Base-by-base conservation (phyloP, 2,329 filamentous ascomycete genomes). In the Aspergillus vadensis region DNA sequence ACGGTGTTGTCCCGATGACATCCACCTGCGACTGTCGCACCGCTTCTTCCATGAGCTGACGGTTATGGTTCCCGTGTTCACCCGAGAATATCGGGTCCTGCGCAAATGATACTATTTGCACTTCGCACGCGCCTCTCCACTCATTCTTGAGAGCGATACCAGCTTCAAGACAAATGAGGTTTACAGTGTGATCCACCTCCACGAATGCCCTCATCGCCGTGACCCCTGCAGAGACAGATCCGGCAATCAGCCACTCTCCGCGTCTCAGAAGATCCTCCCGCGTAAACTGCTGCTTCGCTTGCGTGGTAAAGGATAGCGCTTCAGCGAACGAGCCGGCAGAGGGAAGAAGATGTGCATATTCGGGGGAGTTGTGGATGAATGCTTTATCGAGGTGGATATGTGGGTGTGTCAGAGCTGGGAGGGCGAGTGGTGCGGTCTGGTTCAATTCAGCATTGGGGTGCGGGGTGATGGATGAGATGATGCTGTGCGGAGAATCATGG, bases 41-140 rank as follows among this genome's bases (percentile, higher is more conserved):
- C 14, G 86, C 83, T 2, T 75, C 63, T 19, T 77, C 69, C 64
- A 89, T 80, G 8, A 87, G 65, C 5, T 65, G 63, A 38, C 81
- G 78, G 65, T 89, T 88, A 47, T 80, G 72, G 1, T 76, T 74
- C 15, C 83, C 84, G 19, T 79, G 69, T 48, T 82, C 78, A 2
- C 81, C 80, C 1, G 86, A 86, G 70, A 89, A 88, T 5, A 91
- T 77, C 2, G 88, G 85, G 57, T 91, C 83, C 68, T 91, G 89
- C 6, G 89, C 89, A 74, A 91, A 91, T 1, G 83, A 84, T 67
- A 86, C 90, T 4, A 92, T 81, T 71, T 91, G 89, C 5, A 91
- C 74, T 6, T 83, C 76, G 62, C 88, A 85, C 7, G 78, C 74
- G 19, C 81, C 77, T 10, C 73, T 69, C 70, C 85, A 88, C 55